A percentile compares a stretch with the other conserved stretches of the same genome.
These are phyloP conservation scores for Paramecium tetraurelia DNA, from an alignment of 73 alveolate species.

Conservation along the genomic window DNA sequence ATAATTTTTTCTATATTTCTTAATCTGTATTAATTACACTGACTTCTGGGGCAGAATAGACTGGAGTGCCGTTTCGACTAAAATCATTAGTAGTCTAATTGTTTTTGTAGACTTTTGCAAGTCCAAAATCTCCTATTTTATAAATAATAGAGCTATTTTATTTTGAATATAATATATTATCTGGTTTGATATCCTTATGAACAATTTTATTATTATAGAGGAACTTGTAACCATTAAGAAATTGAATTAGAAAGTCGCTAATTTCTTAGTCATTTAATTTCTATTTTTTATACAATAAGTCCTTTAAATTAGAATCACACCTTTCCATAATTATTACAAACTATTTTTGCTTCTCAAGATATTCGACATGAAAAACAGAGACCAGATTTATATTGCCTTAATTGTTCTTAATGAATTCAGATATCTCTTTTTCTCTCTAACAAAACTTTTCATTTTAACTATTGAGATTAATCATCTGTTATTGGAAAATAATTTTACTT, in stretches of 20 bases:
- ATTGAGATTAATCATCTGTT: not conserved
- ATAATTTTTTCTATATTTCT: not conserved
- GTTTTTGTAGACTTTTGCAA: not conserved
- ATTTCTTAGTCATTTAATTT: not conserved
- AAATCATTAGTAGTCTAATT: not conserved
- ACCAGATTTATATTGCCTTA: not conserved
- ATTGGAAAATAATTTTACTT: not conserved
- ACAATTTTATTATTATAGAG: not conserved
- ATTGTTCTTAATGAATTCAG: not conserved
- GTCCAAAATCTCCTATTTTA: not conserved
- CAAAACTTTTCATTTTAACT: not conserved
- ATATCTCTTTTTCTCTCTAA: not conserved
- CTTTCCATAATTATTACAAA: not conserved
- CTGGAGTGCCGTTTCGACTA: not conserved
- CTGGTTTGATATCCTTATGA: slow-evolving; percentile 60
- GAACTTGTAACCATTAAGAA: not conserved
- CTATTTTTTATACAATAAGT: not conserved
- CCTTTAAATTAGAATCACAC: not conserved
- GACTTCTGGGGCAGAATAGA: not conserved
- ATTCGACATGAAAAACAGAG: not conserved
- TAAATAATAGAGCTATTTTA: not conserved
- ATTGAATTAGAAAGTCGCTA: not conserved
- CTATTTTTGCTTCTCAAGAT: not conserved
- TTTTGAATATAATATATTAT: not conserved
- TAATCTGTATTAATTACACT: not conserved